phyloP scores from a whole-genome alignment of 208 protist species.

The Wallacemonas sp. region DNA sequence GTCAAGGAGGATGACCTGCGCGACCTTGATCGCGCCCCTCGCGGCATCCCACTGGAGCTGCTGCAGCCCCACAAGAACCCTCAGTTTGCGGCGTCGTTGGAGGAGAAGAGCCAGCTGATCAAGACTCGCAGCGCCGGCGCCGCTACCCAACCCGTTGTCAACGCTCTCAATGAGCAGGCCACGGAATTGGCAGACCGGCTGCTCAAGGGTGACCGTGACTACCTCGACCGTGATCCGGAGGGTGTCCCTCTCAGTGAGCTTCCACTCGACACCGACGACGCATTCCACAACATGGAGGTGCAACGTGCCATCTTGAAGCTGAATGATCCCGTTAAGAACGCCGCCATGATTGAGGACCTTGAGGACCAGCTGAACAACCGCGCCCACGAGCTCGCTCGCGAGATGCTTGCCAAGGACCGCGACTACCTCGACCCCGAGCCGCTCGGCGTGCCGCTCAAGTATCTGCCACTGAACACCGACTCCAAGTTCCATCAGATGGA shows the following conservation, averaged over 20 bases:
- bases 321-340: slow-evolving; percentile 36
- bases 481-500: slow-evolving; percentile 71
- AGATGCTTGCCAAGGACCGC: slow-evolving; percentile 43
- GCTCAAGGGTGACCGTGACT: slow-evolving; percentile 59
- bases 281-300: slow-evolving; percentile 64
- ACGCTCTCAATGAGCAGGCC: slow-evolving; percentile 42
- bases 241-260: slow-evolving; percentile 56
- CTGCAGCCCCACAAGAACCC: slow-evolving; percentile 60
- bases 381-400: slow-evolving; percentile 44
- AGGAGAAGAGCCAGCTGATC: slow-evolving; percentile 29
- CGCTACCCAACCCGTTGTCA: slow-evolving; percentile 18
- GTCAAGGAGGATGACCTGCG: slow-evolving; percentile 55
- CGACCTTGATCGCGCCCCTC: slow-evolving; percentile 36
- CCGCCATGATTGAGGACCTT: slow-evolving; percentile 45
- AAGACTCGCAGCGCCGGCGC: slow-evolving; percentile 21
- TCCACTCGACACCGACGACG: slow-evolving; percentile 55
- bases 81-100: slow-evolving; percentile 44
- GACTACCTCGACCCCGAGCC: slow-evolving; percentile 59
- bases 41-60: slow-evolving; percentile 67
- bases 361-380: slow-evolving; percentile 67
- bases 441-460: slow-evolving; percentile 45
- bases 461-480: slow-evolving; percentile 62
- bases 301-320: slow-evolving; percentile 58
- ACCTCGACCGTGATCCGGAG: slow-evolving; percentile 67
- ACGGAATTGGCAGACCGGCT: slow-evolving; percentile 47